Evolutionary conservation across 2,329 filamentous ascomycete genomes (phyloP).

Genomic region (Sclerotiophoma versabilis): DNA sequence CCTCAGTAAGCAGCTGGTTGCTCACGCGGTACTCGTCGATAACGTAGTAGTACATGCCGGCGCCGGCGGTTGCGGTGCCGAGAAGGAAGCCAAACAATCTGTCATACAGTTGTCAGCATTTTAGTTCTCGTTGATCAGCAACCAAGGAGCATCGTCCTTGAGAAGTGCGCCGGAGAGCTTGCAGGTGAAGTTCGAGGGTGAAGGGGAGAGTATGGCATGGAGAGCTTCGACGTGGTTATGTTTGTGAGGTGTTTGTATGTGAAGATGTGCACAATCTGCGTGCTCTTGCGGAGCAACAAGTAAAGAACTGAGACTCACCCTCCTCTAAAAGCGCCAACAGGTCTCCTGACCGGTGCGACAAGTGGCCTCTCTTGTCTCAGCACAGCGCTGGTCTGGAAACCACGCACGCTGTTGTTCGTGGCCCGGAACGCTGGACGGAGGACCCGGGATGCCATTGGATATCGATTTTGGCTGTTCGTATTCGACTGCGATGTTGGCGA

Average conservation of each 20-base stretch:
- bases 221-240: background rate
- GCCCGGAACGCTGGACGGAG: constrained; percentile 51
- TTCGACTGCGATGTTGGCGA: background rate
- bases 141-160: no score
- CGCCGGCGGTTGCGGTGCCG: constrained; percentile 79
- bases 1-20: constrained; percentile 91
- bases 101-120: constrained; percentile 5
- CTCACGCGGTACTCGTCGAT: constrained; percentile 91
- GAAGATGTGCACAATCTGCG: no score
- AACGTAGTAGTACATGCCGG: constrained; percentile 88
- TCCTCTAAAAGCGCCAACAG: constrained; percentile 74
- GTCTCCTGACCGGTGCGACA: constrained; percentile 63
- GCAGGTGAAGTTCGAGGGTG: background rate
- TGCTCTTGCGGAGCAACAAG: no score
- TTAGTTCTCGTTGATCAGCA: no score
- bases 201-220: background rate
- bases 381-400: constrained; percentile 51
- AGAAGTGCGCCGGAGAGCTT: background rate
- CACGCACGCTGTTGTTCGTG: constrained; percentile 33
- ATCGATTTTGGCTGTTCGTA: background rate
- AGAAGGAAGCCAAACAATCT: constrained; percentile 93
- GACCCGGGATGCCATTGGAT: constrained; percentile 54
- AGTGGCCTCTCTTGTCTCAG: constrained; percentile 45
- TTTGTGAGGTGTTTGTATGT: no score
- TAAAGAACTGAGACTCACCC: constrained; percentile 61